Percentiles rank a stretch among this genome's conserved stretches.
phyloP scores from a whole-genome alignment of 768 basidiomycete species.

The Agaricus blazei region DNA sequence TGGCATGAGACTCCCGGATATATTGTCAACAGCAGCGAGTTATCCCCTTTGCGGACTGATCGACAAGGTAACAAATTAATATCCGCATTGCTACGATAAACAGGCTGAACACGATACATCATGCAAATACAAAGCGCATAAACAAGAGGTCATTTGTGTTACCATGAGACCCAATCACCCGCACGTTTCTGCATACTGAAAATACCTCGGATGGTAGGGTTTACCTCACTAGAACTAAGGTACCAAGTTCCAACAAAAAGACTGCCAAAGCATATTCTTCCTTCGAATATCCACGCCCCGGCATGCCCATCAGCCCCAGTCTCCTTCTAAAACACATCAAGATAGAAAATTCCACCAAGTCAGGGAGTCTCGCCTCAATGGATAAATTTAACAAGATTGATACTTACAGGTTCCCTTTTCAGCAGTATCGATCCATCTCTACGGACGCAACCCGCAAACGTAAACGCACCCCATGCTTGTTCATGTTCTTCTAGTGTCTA shows the following conservation, averaged over 20 bases:
- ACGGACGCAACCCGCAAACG: slow-evolving; percentile 52
- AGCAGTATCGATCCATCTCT: slow-evolving; percentile 57
- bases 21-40: neutral
- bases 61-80: neutral
- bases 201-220: slow-evolving; percentile 40
- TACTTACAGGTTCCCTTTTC: slow-evolving; percentile 55
- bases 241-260: slow-evolving; percentile 54
- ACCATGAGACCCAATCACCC: slow-evolving; percentile 25
- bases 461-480: slow-evolving; percentile 63
- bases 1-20: too few relatives aligned
- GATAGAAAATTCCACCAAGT: slow-evolving; percentile 6
- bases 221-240: neutral
- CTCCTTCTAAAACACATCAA: slow-evolving; percentile 30
- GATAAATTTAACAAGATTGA: neutral
- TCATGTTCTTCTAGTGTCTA: slow-evolving; percentile 53
- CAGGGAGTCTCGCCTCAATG: neutral
- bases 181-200: slow-evolving; percentile 43
- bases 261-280: slow-evolving; percentile 41
- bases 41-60: neutral
- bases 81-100: too few relatives aligned
- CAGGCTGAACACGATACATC: neutral
- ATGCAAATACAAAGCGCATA: neutral
- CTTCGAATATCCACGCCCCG: slow-evolving; percentile 56
- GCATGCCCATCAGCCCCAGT: slow-evolving; percentile 27
- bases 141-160: neutral